A percentile compares a stretch with the other conserved stretches of the same genome.
Evolutionary conservation across 495 filamentous ascomycete species (phyloP).

Genomic region (Penicillium flavigenum): DNA sequence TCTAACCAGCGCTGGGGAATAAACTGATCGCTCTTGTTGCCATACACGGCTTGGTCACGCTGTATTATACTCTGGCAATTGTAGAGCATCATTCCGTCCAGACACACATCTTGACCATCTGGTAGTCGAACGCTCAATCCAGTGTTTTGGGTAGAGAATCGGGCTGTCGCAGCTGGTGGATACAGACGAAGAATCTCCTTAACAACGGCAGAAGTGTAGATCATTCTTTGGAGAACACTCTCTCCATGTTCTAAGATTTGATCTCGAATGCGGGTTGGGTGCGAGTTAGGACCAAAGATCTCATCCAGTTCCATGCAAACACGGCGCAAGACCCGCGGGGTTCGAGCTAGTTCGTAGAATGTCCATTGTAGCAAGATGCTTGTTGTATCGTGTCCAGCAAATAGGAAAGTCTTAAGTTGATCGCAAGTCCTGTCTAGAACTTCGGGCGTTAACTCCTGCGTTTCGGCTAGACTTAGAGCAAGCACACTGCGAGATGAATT

Average conservation of each 20-base stretch:
- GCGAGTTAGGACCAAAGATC: background rate
- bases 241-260: constrained; percentile 7
- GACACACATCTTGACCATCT: background rate
- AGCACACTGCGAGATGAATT: constrained; percentile 3
- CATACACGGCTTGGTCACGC: constrained; percentile 23
- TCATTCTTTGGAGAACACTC: constrained; percentile 35
- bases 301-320: constrained; percentile 48
- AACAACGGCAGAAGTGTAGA: constrained; percentile 48
- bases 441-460: background rate
- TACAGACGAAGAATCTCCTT: constrained; percentile 49
- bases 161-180: constrained; percentile 42
- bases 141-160: constrained; percentile 33
- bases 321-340: constrained; percentile 38
- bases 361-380: constrained; percentile 38
- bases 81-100: constrained; percentile 24
- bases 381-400: constrained; percentile 40
- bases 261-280: background rate
- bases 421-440: constrained; percentile 18
- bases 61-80: constrained; percentile 24
- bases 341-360: constrained; percentile 50
- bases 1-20: constrained; percentile 28
- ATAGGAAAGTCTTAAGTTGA: constrained; percentile 33
- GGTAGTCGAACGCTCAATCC: constrained; percentile 23
- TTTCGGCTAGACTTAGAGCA: background rate
- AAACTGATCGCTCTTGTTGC: constrained; percentile 16